A percentile compares a stretch with the other conserved stretches of the same genome.
Evolutionary conservation across 306 rosid genomes (phyloP).

Genomic region (Heteromeles arbutifolia): DNA sequence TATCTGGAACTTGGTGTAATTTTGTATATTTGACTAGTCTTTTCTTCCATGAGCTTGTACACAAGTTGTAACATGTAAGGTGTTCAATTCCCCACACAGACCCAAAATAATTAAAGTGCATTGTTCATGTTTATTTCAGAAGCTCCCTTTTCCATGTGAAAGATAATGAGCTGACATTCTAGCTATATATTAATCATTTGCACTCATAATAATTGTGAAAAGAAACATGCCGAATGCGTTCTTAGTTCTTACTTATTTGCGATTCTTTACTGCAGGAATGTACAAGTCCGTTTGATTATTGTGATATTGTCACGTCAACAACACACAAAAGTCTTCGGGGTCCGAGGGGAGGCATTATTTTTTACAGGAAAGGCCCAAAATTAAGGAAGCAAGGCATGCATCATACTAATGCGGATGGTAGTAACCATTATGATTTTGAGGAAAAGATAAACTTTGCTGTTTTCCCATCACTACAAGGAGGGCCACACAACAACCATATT

Average conservation of each 20-base stretch:
- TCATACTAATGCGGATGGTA: conserved; percentile 42
- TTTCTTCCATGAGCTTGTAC: not conserved
- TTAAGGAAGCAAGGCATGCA: conserved; percentile 45
- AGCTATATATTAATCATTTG: not conserved
- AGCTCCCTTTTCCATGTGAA: not conserved
- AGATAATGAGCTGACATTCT: not conserved
- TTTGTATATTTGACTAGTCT: not conserved
- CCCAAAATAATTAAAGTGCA: not conserved
- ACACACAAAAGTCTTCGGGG: conserved; percentile 90
- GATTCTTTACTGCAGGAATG: conserved; percentile 46
- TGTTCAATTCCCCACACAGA: not conserved
- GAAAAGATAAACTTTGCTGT: conserved; percentile 78
- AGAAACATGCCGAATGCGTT: not conserved
- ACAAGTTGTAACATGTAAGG: too few species aligned
- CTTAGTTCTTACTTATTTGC: not conserved
- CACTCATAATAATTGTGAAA: not conserved
- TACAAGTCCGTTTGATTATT: conserved; percentile 61
- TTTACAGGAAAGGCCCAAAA: conserved; percentile 63
- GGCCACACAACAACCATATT: conserved; percentile 79
- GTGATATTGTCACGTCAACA: conserved; percentile 79
- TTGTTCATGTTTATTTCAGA: not conserved
- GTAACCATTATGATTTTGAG: conserved; percentile 50
- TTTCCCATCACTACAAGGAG: conserved; percentile 81
- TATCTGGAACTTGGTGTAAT: not conserved
- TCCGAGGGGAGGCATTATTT: conserved; percentile 83